These are phyloP conservation scores for Colletotrichum ledebouriae DNA, from an alignment of 2,329 filamentous ascomycete genomes.

Conservation along the genomic window DNA sequence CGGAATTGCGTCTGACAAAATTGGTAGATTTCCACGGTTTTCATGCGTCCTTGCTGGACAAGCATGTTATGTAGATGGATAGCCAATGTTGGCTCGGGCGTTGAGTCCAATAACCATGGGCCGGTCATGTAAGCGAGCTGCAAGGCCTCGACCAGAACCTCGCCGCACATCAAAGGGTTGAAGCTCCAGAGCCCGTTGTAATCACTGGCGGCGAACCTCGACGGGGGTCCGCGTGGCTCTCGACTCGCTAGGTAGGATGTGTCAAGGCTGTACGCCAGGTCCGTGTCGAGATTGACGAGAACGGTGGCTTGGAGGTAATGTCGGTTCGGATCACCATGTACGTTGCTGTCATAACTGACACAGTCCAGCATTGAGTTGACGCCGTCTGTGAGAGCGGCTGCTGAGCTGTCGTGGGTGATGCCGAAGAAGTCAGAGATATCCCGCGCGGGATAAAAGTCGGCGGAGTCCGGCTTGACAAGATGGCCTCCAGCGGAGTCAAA, in stretches of 20 bases:
- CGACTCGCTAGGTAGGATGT: not conserved
- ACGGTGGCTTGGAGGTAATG: not conserved
- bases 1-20: no score
- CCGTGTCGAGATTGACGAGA: not conserved
- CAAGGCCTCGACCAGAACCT: conserved; percentile 59
- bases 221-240: conserved; percentile 49
- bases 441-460: not conserved
- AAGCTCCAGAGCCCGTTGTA: conserved; percentile 62
- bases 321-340: not conserved
- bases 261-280: not conserved
- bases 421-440: not conserved
- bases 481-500: conserved; percentile 44
- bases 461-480: not conserved
- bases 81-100: no score
- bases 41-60: no score
- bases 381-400: not conserved
- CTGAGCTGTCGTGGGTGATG: not conserved
- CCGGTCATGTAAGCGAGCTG: no score
- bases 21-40: no score
- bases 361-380: not conserved
- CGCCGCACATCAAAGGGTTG: conserved; percentile 63
- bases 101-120: no score
- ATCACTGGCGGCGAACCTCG: conserved; percentile 56
- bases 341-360: not conserved
- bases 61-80: no score